Percentiles rank a stretch among this genome's conserved stretches.
These are phyloP conservation scores for Fraxinus ornus DNA, from an alignment of 305 asterid genomes.

Conservation along the genomic window DNA sequence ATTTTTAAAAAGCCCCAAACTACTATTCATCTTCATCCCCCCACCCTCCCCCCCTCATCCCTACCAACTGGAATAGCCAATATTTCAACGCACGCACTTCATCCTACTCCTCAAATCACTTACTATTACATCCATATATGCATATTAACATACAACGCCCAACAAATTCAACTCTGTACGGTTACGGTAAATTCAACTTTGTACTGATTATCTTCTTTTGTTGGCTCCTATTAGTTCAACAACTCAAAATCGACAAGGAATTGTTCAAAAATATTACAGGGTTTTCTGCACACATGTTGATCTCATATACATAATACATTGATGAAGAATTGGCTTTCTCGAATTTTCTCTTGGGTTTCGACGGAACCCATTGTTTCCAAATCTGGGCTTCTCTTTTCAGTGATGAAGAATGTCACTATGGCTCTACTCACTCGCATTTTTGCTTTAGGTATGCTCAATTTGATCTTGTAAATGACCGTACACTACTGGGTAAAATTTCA, in stretches of 20 bases:
- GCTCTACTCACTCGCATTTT: conserved; percentile 56
- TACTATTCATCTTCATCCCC: no score
- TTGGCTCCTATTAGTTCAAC: background rate
- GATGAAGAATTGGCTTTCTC: conserved; percentile 29
- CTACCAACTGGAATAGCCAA: background rate
- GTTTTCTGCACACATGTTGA: conserved; percentile 17
- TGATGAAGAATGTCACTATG: conserved; percentile 40
- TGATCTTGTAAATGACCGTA: background rate
- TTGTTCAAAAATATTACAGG: background rate
- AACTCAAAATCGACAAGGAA: background rate
- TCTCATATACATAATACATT: conserved; percentile 6
- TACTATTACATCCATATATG: background rate
- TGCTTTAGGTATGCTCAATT: conserved; percentile 49
- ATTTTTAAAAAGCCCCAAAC: no score
- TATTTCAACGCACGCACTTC: background rate
- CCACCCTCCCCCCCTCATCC: no score
- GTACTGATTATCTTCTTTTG: background rate
- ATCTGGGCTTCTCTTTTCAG: conserved; percentile 23
- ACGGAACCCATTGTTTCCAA: conserved; percentile 15
- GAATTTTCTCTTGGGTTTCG: conserved; percentile 34
- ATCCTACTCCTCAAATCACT: conserved; percentile 3
- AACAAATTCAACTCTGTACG: background rate
- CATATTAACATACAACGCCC: background rate
- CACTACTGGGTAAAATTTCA: background rate
- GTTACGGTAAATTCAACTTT: background rate